Evolutionary conservation across 164 flowering plant species (phyloP).

Genomic region (Vitis vinifera): ASM3070453v1 NC_081817.1:9336001-9336500

Average conservation of each 20-base stretch:
- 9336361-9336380: conserved; percentile 80
- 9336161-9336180: conserved; percentile 83
- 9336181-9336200: conserved; percentile 88
- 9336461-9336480: not conserved
- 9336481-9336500: not conserved
- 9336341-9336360: conserved; percentile 69
- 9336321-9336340: conserved; percentile 69
- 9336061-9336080: conserved; percentile 1
- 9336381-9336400: conserved; percentile 42
- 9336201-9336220: conserved; percentile 79
- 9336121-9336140: conserved; percentile 78
- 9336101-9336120: conserved; percentile 91
- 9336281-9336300: conserved; percentile 62
- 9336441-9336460: not conserved
- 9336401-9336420: conserved; percentile 54
- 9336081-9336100: conserved; percentile 81
- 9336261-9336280: conserved; percentile 78
- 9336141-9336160: conserved; percentile 68
- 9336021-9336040: not conserved
- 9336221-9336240: conserved; percentile 80
- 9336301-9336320: conserved; percentile 68
- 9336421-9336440: not conserved
- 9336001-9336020: not conserved
- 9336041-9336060: not conserved
- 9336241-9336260: conserved; percentile 91